Conservation (phyloP, 2,329 filamentous ascomycete species). For the Madurella mycetomatis region DNA sequence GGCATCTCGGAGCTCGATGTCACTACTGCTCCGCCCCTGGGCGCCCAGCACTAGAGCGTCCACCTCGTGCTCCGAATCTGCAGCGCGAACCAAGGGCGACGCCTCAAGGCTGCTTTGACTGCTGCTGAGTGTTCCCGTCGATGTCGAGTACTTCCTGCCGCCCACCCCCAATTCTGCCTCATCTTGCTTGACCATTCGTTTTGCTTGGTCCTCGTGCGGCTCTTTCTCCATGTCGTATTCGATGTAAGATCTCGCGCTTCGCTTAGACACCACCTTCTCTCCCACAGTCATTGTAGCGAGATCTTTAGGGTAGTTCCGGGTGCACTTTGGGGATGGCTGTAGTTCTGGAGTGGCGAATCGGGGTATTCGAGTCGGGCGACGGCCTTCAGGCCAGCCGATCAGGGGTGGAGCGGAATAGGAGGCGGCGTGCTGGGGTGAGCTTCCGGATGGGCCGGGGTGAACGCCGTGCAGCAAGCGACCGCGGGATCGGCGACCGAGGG, state of each 20-base stretch:
- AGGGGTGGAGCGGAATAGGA: neutral
- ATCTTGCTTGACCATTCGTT: constrained; percentile 5
- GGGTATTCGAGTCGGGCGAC: constrained; percentile 3
- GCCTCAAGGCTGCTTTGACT: constrained; percentile 19
- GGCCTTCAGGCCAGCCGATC: neutral
- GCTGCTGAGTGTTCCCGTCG: constrained; percentile 14
- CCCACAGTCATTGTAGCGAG: constrained; percentile 15
- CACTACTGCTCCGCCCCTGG: neutral
- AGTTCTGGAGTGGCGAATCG: neutral
- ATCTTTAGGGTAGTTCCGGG: neutral
- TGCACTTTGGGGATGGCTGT: neutral
- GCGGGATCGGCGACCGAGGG: constrained; percentile 7
- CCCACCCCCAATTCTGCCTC: constrained; percentile 4
- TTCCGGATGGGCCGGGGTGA: constrained; percentile 12
- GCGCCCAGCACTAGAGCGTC: constrained; percentile 1
- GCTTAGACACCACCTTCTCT: constrained; percentile 20
- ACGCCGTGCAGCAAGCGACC: neutral
- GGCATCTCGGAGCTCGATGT: constrained; percentile 11
- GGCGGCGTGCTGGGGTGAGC: constrained; percentile 1
- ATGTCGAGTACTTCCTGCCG: constrained; percentile 9
- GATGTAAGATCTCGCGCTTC: constrained; percentile 18
- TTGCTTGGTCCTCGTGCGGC: constrained; percentile 1
- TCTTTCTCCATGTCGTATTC: constrained; percentile 20
- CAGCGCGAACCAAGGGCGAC: constrained; percentile 13
- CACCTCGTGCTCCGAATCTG: constrained; percentile 2